Conservation (phyloP, 345 rosid genomes). For the Turnera subulata region DNA sequence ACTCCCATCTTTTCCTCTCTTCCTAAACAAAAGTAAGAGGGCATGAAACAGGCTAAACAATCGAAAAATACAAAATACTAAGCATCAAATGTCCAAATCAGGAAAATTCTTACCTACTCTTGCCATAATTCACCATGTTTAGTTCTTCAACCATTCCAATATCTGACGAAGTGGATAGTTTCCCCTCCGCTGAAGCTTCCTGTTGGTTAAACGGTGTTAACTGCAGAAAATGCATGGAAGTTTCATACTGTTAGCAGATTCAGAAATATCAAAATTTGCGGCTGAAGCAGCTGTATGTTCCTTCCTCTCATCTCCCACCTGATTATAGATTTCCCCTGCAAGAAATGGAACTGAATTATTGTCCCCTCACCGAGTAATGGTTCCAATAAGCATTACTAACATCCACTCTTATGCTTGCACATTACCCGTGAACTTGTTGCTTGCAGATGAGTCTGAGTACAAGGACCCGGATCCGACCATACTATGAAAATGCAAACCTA, state of each 20-base stretch:
- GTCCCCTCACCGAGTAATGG: conserved; percentile 4
- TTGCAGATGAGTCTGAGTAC: conserved; percentile 12
- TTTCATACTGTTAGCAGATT: conserved; percentile 8
- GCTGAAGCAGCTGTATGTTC: conserved; percentile 12
- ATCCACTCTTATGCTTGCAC: conserved; percentile 13
- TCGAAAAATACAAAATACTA: neutral
- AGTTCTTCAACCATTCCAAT: conserved; percentile 14
- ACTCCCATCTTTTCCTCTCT: conserved; percentile 10
- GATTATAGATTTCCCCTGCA: conserved; percentile 4
- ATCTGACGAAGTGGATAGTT: conserved; percentile 12
- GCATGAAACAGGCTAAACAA: no score
- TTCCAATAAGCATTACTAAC: neutral
- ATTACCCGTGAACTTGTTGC: conserved; percentile 10
- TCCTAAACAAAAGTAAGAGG: conserved; percentile 15
- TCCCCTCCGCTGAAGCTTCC: conserved; percentile 15
- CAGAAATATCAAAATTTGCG: conserved; percentile 8
- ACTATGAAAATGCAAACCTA: conserved; percentile 16
- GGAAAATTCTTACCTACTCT: conserved; percentile 22
- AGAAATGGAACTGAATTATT: conserved; percentile 6
- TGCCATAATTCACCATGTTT: conserved; percentile 21
- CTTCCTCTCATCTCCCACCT: neutral
- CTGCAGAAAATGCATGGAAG: conserved; percentile 9
- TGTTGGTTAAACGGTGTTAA: conserved; percentile 14
- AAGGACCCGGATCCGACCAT: conserved; percentile 1
- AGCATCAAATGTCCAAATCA: neutral